Percentiles rank a stretch among this genome's conserved stretches.
Conservation (phyloP, 768 basidiomycete species). For the Hypsizygus marmoreus region DNA sequence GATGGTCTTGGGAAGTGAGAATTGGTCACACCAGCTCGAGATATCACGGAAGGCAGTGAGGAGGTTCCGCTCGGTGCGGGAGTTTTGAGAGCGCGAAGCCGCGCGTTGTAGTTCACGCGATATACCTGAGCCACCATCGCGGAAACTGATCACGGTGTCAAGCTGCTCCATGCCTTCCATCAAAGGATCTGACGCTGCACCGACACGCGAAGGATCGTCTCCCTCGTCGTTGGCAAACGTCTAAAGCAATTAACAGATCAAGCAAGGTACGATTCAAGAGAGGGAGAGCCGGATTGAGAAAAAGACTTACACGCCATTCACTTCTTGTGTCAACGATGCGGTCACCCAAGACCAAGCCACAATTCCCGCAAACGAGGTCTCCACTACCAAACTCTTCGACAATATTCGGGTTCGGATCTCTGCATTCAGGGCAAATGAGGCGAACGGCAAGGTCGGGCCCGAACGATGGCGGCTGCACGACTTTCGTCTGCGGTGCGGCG, state of each 20-base stretch:
- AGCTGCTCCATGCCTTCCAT: conserved; percentile 95
- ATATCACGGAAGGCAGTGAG: conserved; percentile 91
- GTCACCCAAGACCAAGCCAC: conserved; percentile 94
- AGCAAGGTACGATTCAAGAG: conserved; percentile 9
- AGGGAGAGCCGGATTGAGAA: conserved; percentile 11
- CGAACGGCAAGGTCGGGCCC: conserved; percentile 86
- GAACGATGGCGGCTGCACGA: conserved; percentile 57
- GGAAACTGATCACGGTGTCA: conserved; percentile 93
- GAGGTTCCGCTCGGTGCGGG: conserved; percentile 83
- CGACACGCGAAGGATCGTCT: conserved; percentile 99
- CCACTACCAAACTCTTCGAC: conserved; percentile 98
- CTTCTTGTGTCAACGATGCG: conserved; percentile 96
- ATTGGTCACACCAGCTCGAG: conserved; percentile 91
- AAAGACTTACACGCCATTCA: conserved; percentile 90
- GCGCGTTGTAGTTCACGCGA: conserved; percentile 93
- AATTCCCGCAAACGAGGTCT: conserved; percentile 93
- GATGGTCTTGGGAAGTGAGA: conserved; percentile 91
- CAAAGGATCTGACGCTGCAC: conserved; percentile 90
- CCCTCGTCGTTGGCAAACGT: conserved; percentile 99
- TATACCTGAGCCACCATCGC: conserved; percentile 92
- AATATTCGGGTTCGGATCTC: conserved; percentile 91
- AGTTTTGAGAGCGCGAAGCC: conserved; percentile 75
- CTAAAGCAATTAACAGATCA: conserved; percentile 40
- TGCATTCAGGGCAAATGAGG: conserved; percentile 94
- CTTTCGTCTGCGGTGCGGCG: conserved; percentile 57